Base-by-base conservation (phyloP, 176 grass and related monocot genomes). In the Musa troglodytarum region DNA sequence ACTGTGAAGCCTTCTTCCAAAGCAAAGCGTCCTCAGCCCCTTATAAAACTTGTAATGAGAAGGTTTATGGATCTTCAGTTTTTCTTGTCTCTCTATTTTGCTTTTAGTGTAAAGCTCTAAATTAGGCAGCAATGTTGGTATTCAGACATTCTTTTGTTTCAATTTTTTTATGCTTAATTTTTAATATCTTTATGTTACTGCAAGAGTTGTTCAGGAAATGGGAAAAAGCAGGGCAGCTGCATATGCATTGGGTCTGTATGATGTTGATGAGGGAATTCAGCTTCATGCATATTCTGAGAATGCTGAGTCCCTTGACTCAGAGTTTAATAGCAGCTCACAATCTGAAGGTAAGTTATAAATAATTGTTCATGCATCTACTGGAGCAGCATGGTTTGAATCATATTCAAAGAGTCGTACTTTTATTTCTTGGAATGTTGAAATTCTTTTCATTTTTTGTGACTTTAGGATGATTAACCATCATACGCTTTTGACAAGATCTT, bases 191-290 rank as follows among this genome's bases (percentile, higher is more conserved):
- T n/a, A n/a, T n/a, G n/a, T n/a, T n/a, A n/a, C n/a, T n/a, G 90
- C 95, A 74, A 94, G 95, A 85, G 90, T 99, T 67, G 95, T 99
- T 77, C 95, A 94, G 77, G 95, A 99, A 87, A 99, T 99, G 95
- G 95, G 95, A 26, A 99, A 92, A 84, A 99, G 95, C 87, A 94
- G 91, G 77, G 95, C 95, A 54, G 95, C 90, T 59, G 90, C 95
- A 74, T 93, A 87, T 81, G 83, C 95, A 21, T 87, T 99, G 81
- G 95, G 95, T 80, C 81, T 85, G 82, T 92, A 92, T 89, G 91
- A 77, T 17, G 20, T 77, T 16, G 75, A 94, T 22, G 95, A 92
- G 79, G 91, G 86, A 66, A 76, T 84, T 22, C 79, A 76, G 79
- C 84, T 94, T 83, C 92, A 87, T 79, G 62, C 88, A 77, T 87